Conservation (phyloP, 768 basidiomycete genomes). For the Hypsizygus marmoreus region DNA sequence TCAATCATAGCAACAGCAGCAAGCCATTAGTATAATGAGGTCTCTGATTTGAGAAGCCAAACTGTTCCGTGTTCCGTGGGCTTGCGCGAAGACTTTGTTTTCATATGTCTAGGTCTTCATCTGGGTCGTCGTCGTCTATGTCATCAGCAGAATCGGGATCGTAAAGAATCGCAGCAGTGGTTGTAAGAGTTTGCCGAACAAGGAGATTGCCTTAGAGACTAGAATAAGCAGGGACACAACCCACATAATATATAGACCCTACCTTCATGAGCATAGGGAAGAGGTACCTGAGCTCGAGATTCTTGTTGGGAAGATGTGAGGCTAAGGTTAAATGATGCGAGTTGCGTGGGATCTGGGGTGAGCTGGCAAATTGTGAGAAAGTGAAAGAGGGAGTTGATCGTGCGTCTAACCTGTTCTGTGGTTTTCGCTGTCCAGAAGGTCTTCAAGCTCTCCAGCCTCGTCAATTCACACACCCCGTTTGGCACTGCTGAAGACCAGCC, state of each 20-base stretch:
- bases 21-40: not conserved
- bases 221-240: not conserved
- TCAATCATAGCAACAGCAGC: not conserved
- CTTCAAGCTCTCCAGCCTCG: constrained; percentile 53
- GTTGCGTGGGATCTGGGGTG: constrained; percentile 61
- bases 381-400: constrained; percentile 2
- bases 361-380: constrained; percentile 22
- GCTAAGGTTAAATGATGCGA: constrained; percentile 84
- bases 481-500: constrained; percentile 50
- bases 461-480: constrained; percentile 45
- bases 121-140: constrained; percentile 94
- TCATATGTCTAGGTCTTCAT: constrained; percentile 89
- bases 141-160: constrained; percentile 95
- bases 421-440: constrained; percentile 43
- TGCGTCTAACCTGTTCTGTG: constrained; percentile 30
- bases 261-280: constrained; percentile 93
- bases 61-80: too few species aligned
- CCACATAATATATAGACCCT: constrained; percentile 7
- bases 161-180: constrained; percentile 66
- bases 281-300: constrained; percentile 77
- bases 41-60: not conserved
- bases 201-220: constrained; percentile 34
- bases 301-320: constrained; percentile 82
- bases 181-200: constrained; percentile 19
- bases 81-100: constrained; percentile 1